phyloP scores from a whole-genome alignment of 1,139 yeast species.

The Martiniozyma asiatica region DNA sequence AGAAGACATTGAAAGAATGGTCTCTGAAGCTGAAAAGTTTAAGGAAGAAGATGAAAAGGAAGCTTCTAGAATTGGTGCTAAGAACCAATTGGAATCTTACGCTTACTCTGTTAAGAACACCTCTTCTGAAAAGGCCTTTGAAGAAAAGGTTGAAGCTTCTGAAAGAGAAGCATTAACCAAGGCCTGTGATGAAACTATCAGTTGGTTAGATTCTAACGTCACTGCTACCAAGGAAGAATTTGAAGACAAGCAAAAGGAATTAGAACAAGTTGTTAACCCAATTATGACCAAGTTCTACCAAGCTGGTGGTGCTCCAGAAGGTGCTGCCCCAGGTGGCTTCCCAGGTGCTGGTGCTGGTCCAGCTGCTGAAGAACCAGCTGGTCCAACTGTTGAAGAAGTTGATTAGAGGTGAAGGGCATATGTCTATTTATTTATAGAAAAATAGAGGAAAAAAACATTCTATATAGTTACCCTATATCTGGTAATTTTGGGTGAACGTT shows the following conservation, averaged over 20 bases:
- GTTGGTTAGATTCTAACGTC: conserved; percentile 37
- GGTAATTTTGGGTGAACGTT: neutral
- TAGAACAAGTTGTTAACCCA: conserved; percentile 52
- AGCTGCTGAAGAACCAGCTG: conserved; percentile 25
- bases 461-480: neutral
- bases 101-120: conserved; percentile 92
- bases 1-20: conserved; percentile 96
- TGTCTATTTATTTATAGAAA: neutral
- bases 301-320: conserved; percentile 41
- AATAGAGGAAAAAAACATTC: neutral
- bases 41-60: conserved; percentile 95
- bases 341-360: conserved; percentile 35
- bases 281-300: conserved; percentile 50
- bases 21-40: conserved; percentile 94
- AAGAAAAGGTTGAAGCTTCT: conserved; percentile 31
- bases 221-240: conserved; percentile 41
- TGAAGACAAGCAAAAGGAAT: conserved; percentile 49
- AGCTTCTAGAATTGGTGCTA: conserved; percentile 97
- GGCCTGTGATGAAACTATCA: conserved; percentile 30
- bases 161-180: conserved; percentile 31
- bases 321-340: conserved; percentile 27
- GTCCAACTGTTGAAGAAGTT: conserved; percentile 66
- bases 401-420: conserved; percentile 28
- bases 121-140: conserved; percentile 52
- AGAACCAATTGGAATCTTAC: conserved; percentile 97